A percentile compares a stretch with the other conserved stretches of the same genome.
These are phyloP conservation scores for Populus hybrid DNA, from an alignment of 441 rosid genomes.

Conservation along the genomic window DNA sequence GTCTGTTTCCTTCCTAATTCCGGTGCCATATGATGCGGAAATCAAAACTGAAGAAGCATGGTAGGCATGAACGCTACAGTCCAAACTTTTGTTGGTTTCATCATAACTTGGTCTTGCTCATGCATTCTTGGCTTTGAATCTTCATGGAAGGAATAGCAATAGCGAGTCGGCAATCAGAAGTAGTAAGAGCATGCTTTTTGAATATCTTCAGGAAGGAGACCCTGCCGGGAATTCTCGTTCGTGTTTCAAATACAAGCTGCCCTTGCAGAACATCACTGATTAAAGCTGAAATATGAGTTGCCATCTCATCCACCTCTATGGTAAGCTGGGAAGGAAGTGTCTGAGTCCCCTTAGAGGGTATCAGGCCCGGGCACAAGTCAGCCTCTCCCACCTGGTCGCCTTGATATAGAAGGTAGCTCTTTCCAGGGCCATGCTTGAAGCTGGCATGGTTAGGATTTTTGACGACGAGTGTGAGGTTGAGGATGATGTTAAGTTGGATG, in stretches of 20 bases:
- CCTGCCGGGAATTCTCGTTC: slow-evolving; percentile 53
- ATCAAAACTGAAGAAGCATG: background rate
- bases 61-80: background rate
- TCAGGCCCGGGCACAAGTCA: slow-evolving; percentile 38
- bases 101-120: slow-evolving; percentile 34
- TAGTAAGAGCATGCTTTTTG: slow-evolving; percentile 40
- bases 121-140: slow-evolving; percentile 44
- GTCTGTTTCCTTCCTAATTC: background rate
- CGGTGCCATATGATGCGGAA: background rate
- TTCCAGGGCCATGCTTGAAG: slow-evolving; percentile 48
- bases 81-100: background rate
- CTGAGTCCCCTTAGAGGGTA: slow-evolving; percentile 42
- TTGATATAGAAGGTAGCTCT: slow-evolving; percentile 34
- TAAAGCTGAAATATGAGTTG: slow-evolving; percentile 23
- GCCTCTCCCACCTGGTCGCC: slow-evolving; percentile 48
- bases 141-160: slow-evolving; percentile 36
- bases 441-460: slow-evolving; percentile 52
- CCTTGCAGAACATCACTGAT: slow-evolving; percentile 42
- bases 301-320: slow-evolving; percentile 42
- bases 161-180: slow-evolving; percentile 42
- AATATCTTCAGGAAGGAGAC: slow-evolving; percentile 43
- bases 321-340: slow-evolving; percentile 36
- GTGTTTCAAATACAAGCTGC: slow-evolving; percentile 36
- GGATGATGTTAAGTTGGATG: slow-evolving; percentile 48
- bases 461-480: slow-evolving; percentile 39